phyloP scores from a whole-genome alignment of 768 basidiomycete genomes.

The Antrodiella citrinella region DNA sequence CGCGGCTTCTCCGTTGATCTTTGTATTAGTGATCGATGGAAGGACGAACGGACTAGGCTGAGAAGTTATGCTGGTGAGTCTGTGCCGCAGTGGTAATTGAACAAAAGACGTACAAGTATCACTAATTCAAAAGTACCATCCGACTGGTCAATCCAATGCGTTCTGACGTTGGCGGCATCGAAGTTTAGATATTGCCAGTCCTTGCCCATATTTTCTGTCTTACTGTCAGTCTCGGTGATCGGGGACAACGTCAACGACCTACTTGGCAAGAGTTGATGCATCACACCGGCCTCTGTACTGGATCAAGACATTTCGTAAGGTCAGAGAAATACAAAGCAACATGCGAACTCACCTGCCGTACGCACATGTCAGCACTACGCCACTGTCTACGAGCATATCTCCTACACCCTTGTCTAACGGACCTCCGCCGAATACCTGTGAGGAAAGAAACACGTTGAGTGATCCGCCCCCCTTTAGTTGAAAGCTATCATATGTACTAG shows the following conservation, averaged over 20 bases:
- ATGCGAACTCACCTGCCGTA: background rate
- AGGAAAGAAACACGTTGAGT: background rate
- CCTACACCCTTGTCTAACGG: background rate
- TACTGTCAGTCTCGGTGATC: too few relatives aligned
- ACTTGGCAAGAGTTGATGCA: background rate
- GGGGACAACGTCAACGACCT: background rate
- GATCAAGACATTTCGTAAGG: background rate
- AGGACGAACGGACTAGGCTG: background rate
- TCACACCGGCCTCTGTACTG: background rate
- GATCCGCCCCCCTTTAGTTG: background rate
- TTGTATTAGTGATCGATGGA: slow-evolving; percentile 7
- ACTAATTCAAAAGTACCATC: slow-evolving; percentile 11
- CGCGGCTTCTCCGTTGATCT: slow-evolving; percentile 13
- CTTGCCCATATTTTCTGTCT: background rate
- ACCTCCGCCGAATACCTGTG: background rate
- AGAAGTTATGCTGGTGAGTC: background rate
- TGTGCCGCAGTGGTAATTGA: background rate
- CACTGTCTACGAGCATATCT: background rate
- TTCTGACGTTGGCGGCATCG: background rate
- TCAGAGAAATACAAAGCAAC: background rate
- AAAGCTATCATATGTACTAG: slow-evolving; percentile 7
- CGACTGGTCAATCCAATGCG: slow-evolving; percentile 5
- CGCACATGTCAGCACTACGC: background rate
- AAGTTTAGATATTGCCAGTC: slow-evolving; percentile 10
- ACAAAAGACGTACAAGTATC: slow-evolving; percentile 2